phyloP scores from a whole-genome alignment of 1,139 yeast species.

The Diutina mesorugosa region DNA sequence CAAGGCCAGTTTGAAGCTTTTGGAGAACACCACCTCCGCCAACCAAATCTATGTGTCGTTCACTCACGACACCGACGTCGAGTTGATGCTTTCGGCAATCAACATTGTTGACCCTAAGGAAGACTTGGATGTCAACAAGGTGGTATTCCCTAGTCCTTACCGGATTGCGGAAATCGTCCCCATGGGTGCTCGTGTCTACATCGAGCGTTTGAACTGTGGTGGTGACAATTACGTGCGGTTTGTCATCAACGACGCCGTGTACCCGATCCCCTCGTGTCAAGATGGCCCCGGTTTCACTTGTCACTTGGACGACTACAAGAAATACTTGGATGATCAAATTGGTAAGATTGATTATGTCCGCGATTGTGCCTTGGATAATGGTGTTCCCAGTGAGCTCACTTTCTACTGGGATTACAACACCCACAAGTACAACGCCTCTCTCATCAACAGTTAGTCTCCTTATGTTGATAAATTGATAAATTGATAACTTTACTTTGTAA shows the following conservation, averaged over 20 bases:
- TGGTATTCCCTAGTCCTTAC: slow-evolving; percentile 29
- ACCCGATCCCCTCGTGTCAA: slow-evolving; percentile 37
- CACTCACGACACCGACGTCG: slow-evolving; percentile 48
- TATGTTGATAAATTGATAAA: too few relatives aligned
- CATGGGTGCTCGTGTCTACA: slow-evolving; percentile 40
- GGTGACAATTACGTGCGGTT: slow-evolving; percentile 31
- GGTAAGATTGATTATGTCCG: slow-evolving; percentile 12
- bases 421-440: slow-evolving; percentile 9
- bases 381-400: slow-evolving; percentile 10
- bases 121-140: slow-evolving; percentile 16
- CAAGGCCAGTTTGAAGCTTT: neutral
- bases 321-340: slow-evolving; percentile 19
- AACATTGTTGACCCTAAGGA: slow-evolving; percentile 30
- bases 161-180: slow-evolving; percentile 37
- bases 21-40: neutral
- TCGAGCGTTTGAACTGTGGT: slow-evolving; percentile 33
- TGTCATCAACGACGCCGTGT: slow-evolving; percentile 43
- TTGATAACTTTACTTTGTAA: too few relatives aligned
- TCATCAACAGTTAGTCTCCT: neutral
- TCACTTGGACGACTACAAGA: slow-evolving; percentile 25
- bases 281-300: slow-evolving; percentile 50
- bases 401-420: slow-evolving; percentile 24
- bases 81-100: slow-evolving; percentile 34
- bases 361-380: neutral
- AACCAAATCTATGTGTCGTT: slow-evolving; percentile 18